Evolutionary conservation across 164 flowering plant genomes (phyloP).

Genomic region (Buxus sempervirens): DNA sequence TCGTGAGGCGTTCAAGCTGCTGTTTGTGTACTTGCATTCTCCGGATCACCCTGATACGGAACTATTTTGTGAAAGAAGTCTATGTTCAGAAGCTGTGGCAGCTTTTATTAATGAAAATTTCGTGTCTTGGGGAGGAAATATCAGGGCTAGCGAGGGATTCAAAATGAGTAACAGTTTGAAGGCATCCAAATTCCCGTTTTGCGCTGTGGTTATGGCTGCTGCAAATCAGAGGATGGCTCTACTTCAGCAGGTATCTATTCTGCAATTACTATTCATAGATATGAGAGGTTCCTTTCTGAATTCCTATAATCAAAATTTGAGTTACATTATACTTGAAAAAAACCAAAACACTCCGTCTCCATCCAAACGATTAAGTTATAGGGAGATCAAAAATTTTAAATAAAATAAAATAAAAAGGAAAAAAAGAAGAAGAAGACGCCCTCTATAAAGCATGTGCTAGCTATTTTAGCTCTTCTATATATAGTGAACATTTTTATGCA

Average conservation of each 20-base stretch:
- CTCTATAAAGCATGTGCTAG: no score
- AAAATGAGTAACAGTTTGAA: conserved; percentile 84
- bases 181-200: conserved; percentile 65
- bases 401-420: no score
- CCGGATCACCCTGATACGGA: conserved; percentile 74
- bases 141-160: conserved; percentile 67
- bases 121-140: conserved; percentile 71
- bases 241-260: conserved; percentile 59
- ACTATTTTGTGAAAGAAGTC: conserved; percentile 45
- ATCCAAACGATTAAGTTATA: no score
- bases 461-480: no score
- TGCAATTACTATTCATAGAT: background rate
- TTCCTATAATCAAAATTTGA: no score
- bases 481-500: no score
- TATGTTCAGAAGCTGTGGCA: conserved; percentile 42
- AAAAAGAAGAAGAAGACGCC: no score
- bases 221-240: conserved; percentile 69
- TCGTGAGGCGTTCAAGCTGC: conserved; percentile 43
- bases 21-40: conserved; percentile 74
- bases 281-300: no score
- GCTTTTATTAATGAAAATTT: conserved; percentile 70
- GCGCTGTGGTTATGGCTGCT: conserved; percentile 73
- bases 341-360: no score
- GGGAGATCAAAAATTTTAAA: no score
- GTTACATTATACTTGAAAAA: no score